A percentile compares a stretch with the other conserved stretches of the same genome.
phyloP scores from a whole-genome alignment of 2,329 filamentous ascomycete species.

The Botrytis squamosa region DNA sequence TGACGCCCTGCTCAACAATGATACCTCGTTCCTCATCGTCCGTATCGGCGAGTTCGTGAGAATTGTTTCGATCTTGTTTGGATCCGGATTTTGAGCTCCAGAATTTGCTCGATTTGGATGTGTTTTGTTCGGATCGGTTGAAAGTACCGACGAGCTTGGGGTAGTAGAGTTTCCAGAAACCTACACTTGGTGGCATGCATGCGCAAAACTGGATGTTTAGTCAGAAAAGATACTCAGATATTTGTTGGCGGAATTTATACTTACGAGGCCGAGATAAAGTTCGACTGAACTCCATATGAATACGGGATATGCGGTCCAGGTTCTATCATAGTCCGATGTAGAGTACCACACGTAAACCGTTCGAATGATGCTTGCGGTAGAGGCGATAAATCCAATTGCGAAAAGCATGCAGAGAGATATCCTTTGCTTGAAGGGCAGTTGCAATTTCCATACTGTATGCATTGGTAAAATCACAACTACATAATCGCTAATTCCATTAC shows the following conservation, averaged over 20 bases:
- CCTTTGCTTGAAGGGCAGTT: background rate
- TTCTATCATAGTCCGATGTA: background rate
- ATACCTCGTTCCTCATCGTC: background rate
- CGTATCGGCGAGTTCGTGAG: background rate
- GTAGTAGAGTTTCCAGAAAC: conserved; percentile 6
- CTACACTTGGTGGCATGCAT: background rate
- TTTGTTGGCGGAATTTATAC: background rate
- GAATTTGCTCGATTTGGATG: background rate
- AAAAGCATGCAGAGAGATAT: background rate
- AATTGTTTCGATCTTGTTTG: background rate
- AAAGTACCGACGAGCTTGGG: background rate
- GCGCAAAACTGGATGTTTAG: background rate
- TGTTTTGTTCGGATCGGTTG: background rate
- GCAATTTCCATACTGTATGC: background rate
- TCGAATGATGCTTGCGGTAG: background rate
- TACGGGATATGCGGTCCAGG: background rate
- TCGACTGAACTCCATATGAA: conserved; percentile 1
- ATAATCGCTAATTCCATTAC: background rate
- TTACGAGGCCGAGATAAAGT: background rate
- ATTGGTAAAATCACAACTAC: background rate
- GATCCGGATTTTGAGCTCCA: background rate
- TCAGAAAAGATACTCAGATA: no score
- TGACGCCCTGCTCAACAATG: background rate
- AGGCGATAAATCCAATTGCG: background rate
- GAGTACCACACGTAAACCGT: background rate